A percentile compares a stretch with the other conserved stretches of the same genome.
Conservation (phyloP, 2,329 filamentous ascomycete species). For the Penicillium sp. region DNA sequence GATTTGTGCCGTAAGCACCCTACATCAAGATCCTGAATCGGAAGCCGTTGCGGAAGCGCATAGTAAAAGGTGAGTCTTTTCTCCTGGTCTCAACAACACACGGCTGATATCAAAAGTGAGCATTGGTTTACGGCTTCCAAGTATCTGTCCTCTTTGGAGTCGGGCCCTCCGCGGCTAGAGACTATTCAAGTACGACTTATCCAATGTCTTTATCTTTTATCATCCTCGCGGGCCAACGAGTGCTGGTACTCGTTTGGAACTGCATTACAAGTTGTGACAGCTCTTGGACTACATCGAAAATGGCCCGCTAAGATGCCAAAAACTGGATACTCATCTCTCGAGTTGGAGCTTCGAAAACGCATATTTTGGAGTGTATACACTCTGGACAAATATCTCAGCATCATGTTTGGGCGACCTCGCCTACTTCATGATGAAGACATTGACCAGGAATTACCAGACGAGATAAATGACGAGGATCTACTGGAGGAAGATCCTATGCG, state of each 20-base stretch:
- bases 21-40: slow-evolving; percentile 46
- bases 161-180: slow-evolving; percentile 56
- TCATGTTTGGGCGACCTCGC: slow-evolving; percentile 62
- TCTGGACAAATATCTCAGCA: slow-evolving; percentile 63
- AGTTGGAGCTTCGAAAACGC: slow-evolving; percentile 56
- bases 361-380: slow-evolving; percentile 66
- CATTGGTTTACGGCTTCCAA: slow-evolving; percentile 41
- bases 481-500: slow-evolving; percentile 41
- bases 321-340: slow-evolving; percentile 32
- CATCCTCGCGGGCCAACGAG: slow-evolving; percentile 61
- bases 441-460: slow-evolving; percentile 59
- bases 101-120: slow-evolving; percentile 26
- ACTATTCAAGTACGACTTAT: slow-evolving; percentile 60
- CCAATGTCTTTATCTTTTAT: slow-evolving; percentile 60
- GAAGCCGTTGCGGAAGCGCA: slow-evolving; percentile 24
- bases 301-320: slow-evolving; percentile 28
- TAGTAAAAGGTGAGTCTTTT: slow-evolving; percentile 30
- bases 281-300: slow-evolving; percentile 42
- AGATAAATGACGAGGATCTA: slow-evolving; percentile 60
- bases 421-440: slow-evolving; percentile 65
- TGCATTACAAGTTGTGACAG: slow-evolving; percentile 55
- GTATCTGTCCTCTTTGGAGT: slow-evolving; percentile 45
- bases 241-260: slow-evolving; percentile 64
- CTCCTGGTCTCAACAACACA: neutral
- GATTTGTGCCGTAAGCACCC: slow-evolving; percentile 50